These are phyloP conservation scores for Leccinum longicurvipes DNA, from an alignment of 768 basidiomycete species.

Conservation along the genomic window DNA sequence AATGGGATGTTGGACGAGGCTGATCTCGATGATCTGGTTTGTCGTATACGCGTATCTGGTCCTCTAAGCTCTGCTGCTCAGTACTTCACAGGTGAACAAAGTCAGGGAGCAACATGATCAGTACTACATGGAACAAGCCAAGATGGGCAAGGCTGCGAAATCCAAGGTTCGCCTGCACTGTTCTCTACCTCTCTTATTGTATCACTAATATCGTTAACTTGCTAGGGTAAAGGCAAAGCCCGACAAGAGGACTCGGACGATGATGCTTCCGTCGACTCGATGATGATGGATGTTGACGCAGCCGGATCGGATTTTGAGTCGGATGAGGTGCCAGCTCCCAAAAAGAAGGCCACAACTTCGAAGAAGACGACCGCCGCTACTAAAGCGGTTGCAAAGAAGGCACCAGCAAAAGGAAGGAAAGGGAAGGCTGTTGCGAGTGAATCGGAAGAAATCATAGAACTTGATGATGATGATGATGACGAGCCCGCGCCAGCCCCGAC, in stretches of 20 bases:
- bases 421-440: conserved; percentile 53
- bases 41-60: conserved; percentile 16
- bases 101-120: conserved; percentile 71
- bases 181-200: not conserved
- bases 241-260: conserved; percentile 51
- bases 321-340: conserved; percentile 44
- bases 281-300: conserved; percentile 71
- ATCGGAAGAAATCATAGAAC: conserved; percentile 51
- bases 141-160: conserved; percentile 37
- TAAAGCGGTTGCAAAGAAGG: conserved; percentile 43
- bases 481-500: conserved; percentile 40
- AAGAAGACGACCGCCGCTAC: conserved; percentile 17
- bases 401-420: conserved; percentile 47
- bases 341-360: conserved; percentile 42
- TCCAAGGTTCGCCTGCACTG: conserved; percentile 38
- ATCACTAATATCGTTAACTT: not conserved
- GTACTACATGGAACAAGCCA: conserved; percentile 50
- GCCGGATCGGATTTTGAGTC: conserved; percentile 49
- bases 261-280: conserved; percentile 56
- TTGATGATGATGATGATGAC: conserved; percentile 54
- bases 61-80: not conserved
- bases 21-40: conserved; percentile 69
- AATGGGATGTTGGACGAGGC: conserved; percentile 68
- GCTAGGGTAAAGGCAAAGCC: conserved; percentile 52
- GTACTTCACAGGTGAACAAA: conserved; percentile 49